These are phyloP conservation scores for Rutstroemia sp. DNA, from an alignment of 2,329 filamentous ascomycete species.

Conservation along the genomic window DNA sequence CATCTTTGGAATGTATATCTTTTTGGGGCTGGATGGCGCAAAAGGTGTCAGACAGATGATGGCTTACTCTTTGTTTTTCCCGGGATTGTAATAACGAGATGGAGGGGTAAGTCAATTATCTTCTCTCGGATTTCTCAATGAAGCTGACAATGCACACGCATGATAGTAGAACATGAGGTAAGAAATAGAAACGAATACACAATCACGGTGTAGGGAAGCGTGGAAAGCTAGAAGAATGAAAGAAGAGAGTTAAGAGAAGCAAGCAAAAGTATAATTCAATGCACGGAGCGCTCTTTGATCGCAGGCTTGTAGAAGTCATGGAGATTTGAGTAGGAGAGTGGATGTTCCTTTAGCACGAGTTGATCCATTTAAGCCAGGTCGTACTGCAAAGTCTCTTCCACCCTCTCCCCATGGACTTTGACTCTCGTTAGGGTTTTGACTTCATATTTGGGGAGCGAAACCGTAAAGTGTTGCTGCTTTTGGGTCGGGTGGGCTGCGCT, in stretches of 20 bases:
- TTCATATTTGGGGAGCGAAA: background rate
- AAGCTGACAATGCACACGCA: conserved; percentile 8
- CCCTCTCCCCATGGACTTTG: no score
- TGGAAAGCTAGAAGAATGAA: background rate
- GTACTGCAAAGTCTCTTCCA: background rate
- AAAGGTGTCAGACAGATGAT: background rate
- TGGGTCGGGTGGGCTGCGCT: conserved; percentile 10
- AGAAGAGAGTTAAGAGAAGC: conserved; percentile 6
- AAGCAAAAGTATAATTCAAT: conserved; percentile 2
- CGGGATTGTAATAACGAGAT: background rate
- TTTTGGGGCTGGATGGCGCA: background rate
- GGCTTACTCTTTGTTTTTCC: background rate
- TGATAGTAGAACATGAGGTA: conserved; percentile 6
- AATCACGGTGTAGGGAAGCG: conserved; percentile 12
- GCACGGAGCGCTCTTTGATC: conserved; percentile 21
- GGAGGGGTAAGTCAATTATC: background rate
- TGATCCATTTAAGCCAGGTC: conserved; percentile 8
- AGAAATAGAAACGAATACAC: conserved; percentile 11
- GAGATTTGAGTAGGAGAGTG: conserved; percentile 2
- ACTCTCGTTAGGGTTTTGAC: background rate
- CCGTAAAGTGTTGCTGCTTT: conserved; percentile 1
- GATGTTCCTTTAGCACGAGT: conserved; percentile 11
- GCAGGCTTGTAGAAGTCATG: background rate
- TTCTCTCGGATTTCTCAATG: background rate
- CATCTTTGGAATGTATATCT: background rate